A percentile compares a stretch with the other conserved stretches of the same genome.
Conservation (phyloP, 1,284 basidiomycete species). For the Bondarzewia mesenterica region DNA sequence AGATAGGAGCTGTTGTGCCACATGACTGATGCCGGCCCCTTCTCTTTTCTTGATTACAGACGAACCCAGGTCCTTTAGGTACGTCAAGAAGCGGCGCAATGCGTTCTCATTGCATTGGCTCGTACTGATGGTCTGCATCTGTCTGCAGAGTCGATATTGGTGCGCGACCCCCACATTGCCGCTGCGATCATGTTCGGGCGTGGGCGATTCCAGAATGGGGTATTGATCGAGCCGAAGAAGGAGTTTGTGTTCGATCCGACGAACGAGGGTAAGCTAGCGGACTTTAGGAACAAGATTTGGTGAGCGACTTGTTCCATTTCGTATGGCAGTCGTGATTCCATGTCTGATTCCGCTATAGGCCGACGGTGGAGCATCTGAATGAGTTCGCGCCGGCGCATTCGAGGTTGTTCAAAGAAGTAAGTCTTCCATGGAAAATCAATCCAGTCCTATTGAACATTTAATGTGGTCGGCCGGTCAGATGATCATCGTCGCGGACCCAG, state of each 20-base stretch:
- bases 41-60: conserved; percentile 8
- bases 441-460: neutral
- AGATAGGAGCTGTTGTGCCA: neutral
- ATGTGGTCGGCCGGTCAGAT: conserved; percentile 18
- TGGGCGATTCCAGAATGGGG: conserved; percentile 27
- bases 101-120: neutral
- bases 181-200: conserved; percentile 31
- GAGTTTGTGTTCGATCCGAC: conserved; percentile 23
- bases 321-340: neutral
- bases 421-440: neutral
- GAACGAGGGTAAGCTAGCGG: conserved; percentile 15
- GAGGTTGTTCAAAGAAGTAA: conserved; percentile 9
- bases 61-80: conserved; percentile 17
- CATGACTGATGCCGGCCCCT: no score
- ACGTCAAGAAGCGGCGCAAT: no score
- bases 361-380: conserved; percentile 25
- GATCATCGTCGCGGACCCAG: conserved; percentile 21
- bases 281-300: conserved; percentile 27
- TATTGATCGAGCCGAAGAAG: conserved; percentile 27
- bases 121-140: neutral
- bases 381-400: conserved; percentile 25
- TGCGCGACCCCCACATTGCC: conserved; percentile 20
- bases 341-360: conserved; percentile 14
- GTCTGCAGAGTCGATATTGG: conserved; percentile 20
- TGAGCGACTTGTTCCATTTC: conserved; percentile 4